Conservation (phyloP, 1,284 basidiomycete species). For the Cronartium quercuum region DNA sequence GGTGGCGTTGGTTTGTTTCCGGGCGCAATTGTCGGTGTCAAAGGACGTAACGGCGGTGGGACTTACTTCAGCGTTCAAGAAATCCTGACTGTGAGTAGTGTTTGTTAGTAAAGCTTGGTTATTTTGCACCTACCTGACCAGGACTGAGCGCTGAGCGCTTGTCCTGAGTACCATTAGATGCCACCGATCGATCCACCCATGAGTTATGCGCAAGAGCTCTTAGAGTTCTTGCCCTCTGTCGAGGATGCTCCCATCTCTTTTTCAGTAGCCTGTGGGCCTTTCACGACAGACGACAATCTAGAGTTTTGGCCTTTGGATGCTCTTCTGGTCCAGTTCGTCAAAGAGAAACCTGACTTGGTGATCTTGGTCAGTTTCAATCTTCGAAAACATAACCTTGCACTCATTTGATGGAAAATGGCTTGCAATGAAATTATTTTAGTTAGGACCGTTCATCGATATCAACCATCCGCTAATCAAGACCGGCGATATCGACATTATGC, state of each 20-base stretch:
- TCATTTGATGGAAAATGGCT: slow-evolving; percentile 23
- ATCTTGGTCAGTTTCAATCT: slow-evolving; percentile 60
- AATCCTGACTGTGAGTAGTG: slow-evolving; percentile 61
- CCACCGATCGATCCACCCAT: slow-evolving; percentile 50
- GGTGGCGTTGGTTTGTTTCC: slow-evolving; percentile 76
- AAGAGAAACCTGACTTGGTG: slow-evolving; percentile 66
- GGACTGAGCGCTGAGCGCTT: slow-evolving; percentile 50
- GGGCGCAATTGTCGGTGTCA: slow-evolving; percentile 79
- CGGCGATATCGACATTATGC: slow-evolving; percentile 64
- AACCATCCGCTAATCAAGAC: slow-evolving; percentile 65
- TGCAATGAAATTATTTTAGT: slow-evolving; percentile 52
- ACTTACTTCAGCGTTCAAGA: slow-evolving; percentile 77
- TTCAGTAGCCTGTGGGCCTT: slow-evolving; percentile 71
- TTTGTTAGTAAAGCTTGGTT: neutral
- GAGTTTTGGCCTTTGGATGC: slow-evolving; percentile 63
- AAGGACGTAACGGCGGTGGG: slow-evolving; percentile 84
- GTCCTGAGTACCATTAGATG: slow-evolving; percentile 49
- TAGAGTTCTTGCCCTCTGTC: slow-evolving; percentile 48
- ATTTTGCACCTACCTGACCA: slow-evolving; percentile 56
- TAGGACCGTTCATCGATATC: slow-evolving; percentile 82
- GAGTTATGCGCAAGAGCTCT: slow-evolving; percentile 46
- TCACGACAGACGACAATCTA: slow-evolving; percentile 69
- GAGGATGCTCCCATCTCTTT: slow-evolving; percentile 58
- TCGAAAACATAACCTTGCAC: neutral
- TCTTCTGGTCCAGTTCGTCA: slow-evolving; percentile 58